Conservation (phyloP, 2,329 filamentous ascomycete species). For the Fonsecaea erecta region DNA sequence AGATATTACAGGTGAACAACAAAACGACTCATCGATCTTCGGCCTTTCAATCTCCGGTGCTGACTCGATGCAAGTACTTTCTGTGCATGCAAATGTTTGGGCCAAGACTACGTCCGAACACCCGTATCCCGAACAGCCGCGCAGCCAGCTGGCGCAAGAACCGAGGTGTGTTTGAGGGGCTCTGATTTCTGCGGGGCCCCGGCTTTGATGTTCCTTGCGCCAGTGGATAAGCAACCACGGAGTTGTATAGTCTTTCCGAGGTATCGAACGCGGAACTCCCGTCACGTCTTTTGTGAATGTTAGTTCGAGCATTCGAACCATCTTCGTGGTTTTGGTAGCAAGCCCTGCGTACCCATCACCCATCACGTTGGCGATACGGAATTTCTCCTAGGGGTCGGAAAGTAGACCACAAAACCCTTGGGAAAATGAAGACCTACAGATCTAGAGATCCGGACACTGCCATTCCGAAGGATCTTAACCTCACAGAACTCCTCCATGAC, state of each 20-base stretch:
- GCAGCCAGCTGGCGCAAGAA: not conserved
- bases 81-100: not conserved
- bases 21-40: not conserved
- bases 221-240: not conserved
- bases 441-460: slow-evolving; percentile 13
- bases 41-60: not conserved
- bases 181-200: not conserved
- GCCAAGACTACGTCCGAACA: not conserved
- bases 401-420: not conserved
- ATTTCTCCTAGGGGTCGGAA: not conserved
- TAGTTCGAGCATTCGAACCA: not conserved
- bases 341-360: not conserved
- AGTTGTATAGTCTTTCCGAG: not conserved
- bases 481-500: slow-evolving; percentile 52
- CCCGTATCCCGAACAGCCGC: not conserved
- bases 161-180: not conserved
- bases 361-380: not conserved
- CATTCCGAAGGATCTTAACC: slow-evolving; percentile 49
- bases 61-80: not conserved
- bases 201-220: not conserved
- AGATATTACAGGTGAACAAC: not conserved
- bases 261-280: not conserved
- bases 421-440: slow-evolving; percentile 18
- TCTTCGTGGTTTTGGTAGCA: not conserved
- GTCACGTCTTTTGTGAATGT: not conserved